Evolutionary conservation across 495 filamentous ascomycete genomes (phyloP).

Genomic region (Penicillium subrubescens): DNA sequence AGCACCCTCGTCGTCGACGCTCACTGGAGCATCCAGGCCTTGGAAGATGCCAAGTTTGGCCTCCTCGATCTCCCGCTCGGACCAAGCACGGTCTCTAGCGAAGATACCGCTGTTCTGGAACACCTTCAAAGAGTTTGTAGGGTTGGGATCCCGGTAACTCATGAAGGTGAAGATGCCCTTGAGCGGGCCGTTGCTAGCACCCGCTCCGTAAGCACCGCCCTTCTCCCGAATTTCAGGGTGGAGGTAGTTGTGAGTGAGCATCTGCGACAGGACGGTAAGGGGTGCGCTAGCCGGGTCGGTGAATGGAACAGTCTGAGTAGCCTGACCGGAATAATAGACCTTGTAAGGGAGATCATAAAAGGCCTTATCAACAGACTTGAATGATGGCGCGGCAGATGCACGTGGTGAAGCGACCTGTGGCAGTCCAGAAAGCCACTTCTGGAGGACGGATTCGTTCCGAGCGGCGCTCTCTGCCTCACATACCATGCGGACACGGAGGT

Average conservation of each 20-base stretch:
- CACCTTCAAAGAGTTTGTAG: slow-evolving; percentile 80
- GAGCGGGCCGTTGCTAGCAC: slow-evolving; percentile 76
- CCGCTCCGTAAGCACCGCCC: slow-evolving; percentile 93
- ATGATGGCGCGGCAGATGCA: slow-evolving; percentile 33
- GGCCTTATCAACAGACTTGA: slow-evolving; percentile 58
- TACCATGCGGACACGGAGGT: slow-evolving; percentile 79
- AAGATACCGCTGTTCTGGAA: slow-evolving; percentile 83
- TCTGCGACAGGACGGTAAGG: slow-evolving; percentile 84
- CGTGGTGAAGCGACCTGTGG: slow-evolving; percentile 45
- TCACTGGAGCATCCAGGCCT: slow-evolving; percentile 85
- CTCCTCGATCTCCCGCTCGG: slow-evolving; percentile 85
- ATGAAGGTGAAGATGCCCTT: slow-evolving; percentile 92
- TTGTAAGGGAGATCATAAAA: slow-evolving; percentile 97
- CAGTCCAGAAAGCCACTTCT: slow-evolving; percentile 67
- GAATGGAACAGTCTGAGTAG: slow-evolving; percentile 84
- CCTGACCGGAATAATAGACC: slow-evolving; percentile 86
- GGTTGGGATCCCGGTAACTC: slow-evolving; percentile 97
- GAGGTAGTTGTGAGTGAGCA: slow-evolving; percentile 95
- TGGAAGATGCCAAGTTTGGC: slow-evolving; percentile 96
- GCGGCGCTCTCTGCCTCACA: slow-evolving; percentile 71
- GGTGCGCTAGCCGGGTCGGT: slow-evolving; percentile 70
- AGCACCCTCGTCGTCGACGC: slow-evolving; percentile 88
- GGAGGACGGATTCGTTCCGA: slow-evolving; percentile 71
- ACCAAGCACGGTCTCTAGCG: slow-evolving; percentile 84
- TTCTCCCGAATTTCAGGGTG: slow-evolving; percentile 99